Conservation (phyloP, 495 filamentous ascomycete species). For the Penicillium angulare region DNA sequence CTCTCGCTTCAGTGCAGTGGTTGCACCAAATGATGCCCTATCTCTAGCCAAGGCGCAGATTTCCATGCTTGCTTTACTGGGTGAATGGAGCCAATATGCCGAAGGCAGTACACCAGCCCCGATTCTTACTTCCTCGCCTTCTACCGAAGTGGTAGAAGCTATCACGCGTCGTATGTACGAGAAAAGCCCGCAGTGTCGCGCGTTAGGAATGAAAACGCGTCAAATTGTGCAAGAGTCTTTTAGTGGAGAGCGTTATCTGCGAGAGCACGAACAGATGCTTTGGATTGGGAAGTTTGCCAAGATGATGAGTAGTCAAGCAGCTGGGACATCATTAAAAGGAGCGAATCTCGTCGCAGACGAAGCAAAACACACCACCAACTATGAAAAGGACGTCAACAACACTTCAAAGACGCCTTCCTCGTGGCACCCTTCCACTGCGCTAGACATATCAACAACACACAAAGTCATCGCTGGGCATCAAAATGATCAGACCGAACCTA, state of each 20-base stretch:
- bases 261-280: slow-evolving; percentile 70
- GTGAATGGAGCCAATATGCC: slow-evolving; percentile 56
- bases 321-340: slow-evolving; percentile 24
- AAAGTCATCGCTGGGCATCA: no score
- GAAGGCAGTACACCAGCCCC: slow-evolving; percentile 45
- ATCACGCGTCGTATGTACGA: slow-evolving; percentile 62
- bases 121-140: slow-evolving; percentile 48
- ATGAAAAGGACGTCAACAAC: no score
- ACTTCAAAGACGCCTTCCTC: no score
- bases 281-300: slow-evolving; percentile 58
- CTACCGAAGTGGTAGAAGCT: slow-evolving; percentile 48
- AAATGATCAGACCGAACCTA: no score
- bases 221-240: slow-evolving; percentile 61
- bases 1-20: slow-evolving; percentile 58
- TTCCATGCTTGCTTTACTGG: slow-evolving; percentile 57
- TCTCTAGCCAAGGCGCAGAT: slow-evolving; percentile 62
- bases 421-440: no score
- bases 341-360: slow-evolving; percentile 29
- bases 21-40: slow-evolving; percentile 61
- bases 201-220: slow-evolving; percentile 59
- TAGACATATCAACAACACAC: no score
- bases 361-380: slow-evolving; percentile 41
- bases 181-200: slow-evolving; percentile 55
- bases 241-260: slow-evolving; percentile 59
- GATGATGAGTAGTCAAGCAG: slow-evolving; percentile 34